Evolutionary conservation across 2,329 filamentous ascomycete genomes (phyloP).

Genomic region (Dactylonectria macrodidyma): DNA sequence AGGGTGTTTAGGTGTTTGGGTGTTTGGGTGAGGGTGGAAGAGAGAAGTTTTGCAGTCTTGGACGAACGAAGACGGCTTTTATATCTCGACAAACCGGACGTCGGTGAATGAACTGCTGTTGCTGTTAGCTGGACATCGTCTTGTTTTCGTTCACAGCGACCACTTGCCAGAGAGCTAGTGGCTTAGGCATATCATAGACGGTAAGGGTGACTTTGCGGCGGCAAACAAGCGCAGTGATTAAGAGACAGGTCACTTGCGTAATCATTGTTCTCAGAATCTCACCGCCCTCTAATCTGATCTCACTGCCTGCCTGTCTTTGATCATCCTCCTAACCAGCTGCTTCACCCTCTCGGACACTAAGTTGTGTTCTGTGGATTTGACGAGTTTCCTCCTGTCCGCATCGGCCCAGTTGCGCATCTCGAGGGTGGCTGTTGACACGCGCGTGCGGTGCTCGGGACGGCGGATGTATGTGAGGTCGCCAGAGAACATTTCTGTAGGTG

Average conservation of each 20-base stretch:
- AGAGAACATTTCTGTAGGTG: conserved; percentile 47
- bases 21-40: background rate
- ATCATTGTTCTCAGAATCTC: background rate
- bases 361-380: background rate
- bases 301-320: background rate
- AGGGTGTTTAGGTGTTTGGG: too few species aligned
- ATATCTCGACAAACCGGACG: background rate
- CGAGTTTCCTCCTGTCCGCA: background rate
- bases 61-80: background rate
- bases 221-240: background rate
- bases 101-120: background rate
- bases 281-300: background rate
- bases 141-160: background rate
- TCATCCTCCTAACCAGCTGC: background rate
- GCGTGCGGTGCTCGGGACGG: conserved; percentile 1
- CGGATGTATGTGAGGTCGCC: conserved; percentile 48
- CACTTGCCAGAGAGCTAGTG: background rate
- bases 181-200: background rate
- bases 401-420: conserved; percentile 36
- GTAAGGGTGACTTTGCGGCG: background rate
- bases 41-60: background rate
- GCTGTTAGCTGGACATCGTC: background rate
- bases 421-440: conserved; percentile 22
- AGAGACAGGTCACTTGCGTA: background rate
- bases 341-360: too few species aligned